Base-by-base conservation (phyloP, 345 rosid genomes). In the Balakata baccata region DNA sequence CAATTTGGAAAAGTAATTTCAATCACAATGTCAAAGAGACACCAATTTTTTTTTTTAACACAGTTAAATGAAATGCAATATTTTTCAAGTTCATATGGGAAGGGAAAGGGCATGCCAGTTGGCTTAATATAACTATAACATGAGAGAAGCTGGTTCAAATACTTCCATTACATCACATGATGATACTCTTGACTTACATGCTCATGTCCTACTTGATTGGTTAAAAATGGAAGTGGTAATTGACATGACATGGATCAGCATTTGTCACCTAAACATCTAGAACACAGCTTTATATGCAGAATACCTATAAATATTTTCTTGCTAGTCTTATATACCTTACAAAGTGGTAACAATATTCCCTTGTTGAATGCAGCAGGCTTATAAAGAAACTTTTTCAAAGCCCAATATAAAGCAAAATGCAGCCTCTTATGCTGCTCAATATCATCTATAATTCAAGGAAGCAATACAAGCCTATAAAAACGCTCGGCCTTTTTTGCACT, bases 311-410 rank as follows among this genome's bases (percentile, higher is more conserved):
- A 12, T 9, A 53, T 12, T 18, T 38, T 13, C 23, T 38, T 18
- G 50, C 9, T 49, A n/a, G 20, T 46, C 22, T n/a, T n/a, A n/a
- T 9, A 69, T 83, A 90, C 98, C 97, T 90, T 85, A 71, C 98
- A 89, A 77, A 94, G 82, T 0, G 98, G 97, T 73, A 94, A 85
- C 56, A 94, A 68, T 77, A 94, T 88, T 39, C 98, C 98, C 83
- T 84, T 92, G 82, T 92, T 89, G 81, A 94, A 94, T 13, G 98
- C 98, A 75, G 89, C 88, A 75, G 98, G 94, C 75, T 94, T 94
- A 78, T 82, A 94, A 3, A 94, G 65, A 53, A 93, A 76, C 77
- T 88, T 94, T 70, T 89, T 94, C 39, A 94, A 68, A 70, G 97
- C 74, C 79, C 92, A 92, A 84, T 88, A 90, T 1, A 94, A 85